Evolutionary conservation across 768 basidiomycete species (phyloP).

Genomic region (Pulveroboletus sp.): DNA sequence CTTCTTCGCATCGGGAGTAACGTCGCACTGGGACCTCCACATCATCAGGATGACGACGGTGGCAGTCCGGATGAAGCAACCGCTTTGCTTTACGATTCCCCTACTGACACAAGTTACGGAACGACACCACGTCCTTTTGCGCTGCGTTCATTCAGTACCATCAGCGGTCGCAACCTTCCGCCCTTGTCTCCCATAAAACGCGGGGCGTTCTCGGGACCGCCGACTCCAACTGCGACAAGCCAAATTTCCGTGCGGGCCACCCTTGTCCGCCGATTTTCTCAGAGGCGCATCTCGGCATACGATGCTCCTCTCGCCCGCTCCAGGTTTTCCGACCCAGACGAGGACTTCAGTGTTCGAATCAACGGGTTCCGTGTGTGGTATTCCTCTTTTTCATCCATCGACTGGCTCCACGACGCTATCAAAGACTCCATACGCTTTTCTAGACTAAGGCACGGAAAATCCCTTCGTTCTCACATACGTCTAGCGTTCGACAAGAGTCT

Average conservation of each 20-base stretch:
- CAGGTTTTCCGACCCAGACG: slow-evolving; percentile 33
- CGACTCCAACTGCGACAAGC: slow-evolving; percentile 31
- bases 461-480: slow-evolving; percentile 60
- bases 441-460: slow-evolving; percentile 64
- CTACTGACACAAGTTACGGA: slow-evolving; percentile 49
- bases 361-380: slow-evolving; percentile 89
- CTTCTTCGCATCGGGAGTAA: slow-evolving; percentile 49
- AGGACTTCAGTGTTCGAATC: slow-evolving; percentile 57
- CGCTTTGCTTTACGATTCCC: slow-evolving; percentile 30
- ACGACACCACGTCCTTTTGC: slow-evolving; percentile 38
- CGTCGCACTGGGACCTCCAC: background rate
- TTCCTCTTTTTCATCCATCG: slow-evolving; percentile 84
- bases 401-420: slow-evolving; percentile 96
- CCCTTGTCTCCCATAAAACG: slow-evolving; percentile 34
- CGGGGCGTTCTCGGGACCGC: slow-evolving; percentile 35
- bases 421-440: slow-evolving; percentile 86
- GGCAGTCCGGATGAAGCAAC: slow-evolving; percentile 34
- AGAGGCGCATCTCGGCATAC: slow-evolving; percentile 71
- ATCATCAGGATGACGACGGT: slow-evolving; percentile 2
- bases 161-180: slow-evolving; percentile 35
- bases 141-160: slow-evolving; percentile 26
- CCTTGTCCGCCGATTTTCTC: slow-evolving; percentile 38
- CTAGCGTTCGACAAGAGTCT: slow-evolving; percentile 70
- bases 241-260: slow-evolving; percentile 32
- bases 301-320: slow-evolving; percentile 45